Percentiles rank a stretch among this genome's conserved stretches.
These are phyloP conservation scores for Neurospora hispaniola DNA, from an alignment of 495 filamentous ascomycete species.

Conservation along the genomic window DNA sequence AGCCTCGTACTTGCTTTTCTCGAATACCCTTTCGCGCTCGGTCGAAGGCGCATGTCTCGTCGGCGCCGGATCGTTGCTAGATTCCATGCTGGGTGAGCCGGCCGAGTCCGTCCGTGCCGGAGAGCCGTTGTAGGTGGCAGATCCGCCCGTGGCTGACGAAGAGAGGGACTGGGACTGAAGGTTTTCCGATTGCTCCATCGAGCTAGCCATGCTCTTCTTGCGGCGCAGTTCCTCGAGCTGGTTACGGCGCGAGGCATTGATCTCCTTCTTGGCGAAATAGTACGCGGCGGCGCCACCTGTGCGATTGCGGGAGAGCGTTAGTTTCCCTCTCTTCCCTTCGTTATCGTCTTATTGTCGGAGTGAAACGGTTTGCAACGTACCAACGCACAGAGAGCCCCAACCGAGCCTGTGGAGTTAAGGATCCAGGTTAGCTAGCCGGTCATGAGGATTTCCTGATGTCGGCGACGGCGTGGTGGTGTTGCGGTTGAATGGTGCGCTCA, in stretches of 20 bases:
- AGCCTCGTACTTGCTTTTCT: conserved; percentile 86
- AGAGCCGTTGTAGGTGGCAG: conserved; percentile 20
- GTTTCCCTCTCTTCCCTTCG: background rate
- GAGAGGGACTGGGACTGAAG: conserved; percentile 19
- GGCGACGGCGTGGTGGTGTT: background rate
- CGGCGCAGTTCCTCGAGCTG: conserved; percentile 58
- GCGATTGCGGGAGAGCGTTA: conserved; percentile 10
- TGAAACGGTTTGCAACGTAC: conserved; percentile 32
- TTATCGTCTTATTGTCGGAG: background rate
- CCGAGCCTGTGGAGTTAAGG: conserved; percentile 48
- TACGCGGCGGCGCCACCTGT: conserved; percentile 78
- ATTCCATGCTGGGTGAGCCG: conserved; percentile 69
- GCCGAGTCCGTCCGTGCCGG: conserved; percentile 46
- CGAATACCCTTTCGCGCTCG: conserved; percentile 54
- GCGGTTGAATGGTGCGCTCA: conserved; percentile 16
- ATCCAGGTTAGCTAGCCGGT: background rate
- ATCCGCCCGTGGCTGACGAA: conserved; percentile 30
- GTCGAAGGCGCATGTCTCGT: conserved; percentile 72
- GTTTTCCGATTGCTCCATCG: conserved; percentile 45
- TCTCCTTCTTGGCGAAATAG: conserved; percentile 88
- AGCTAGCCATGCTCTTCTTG: conserved; percentile 50
- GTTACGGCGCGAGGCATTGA: conserved; percentile 74
- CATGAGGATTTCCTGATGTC: background rate
- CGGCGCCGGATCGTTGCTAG: conserved; percentile 72
- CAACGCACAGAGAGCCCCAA: conserved; percentile 76